Percentiles rank a stretch among this genome's conserved stretches.
Evolutionary conservation across 140 eudicot species (phyloP).

Genomic region (Flaveria floridana): DNA sequence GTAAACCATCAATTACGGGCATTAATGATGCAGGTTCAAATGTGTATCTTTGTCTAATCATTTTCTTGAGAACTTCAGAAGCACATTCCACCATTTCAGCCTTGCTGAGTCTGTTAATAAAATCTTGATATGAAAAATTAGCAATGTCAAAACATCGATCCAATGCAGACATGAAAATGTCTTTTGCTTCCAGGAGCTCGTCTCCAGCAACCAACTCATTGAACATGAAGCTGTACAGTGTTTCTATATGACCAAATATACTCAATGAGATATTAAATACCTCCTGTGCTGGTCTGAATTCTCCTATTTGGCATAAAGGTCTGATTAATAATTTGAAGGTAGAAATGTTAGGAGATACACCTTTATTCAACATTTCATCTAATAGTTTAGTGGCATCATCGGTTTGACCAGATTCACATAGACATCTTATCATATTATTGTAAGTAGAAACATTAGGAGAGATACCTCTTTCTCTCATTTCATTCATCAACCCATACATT

Average conservation of each 20-base stretch:
- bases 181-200: slow-evolving; percentile 69
- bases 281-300: slow-evolving; percentile 76
- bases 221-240: slow-evolving; percentile 62
- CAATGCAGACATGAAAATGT: slow-evolving; percentile 62
- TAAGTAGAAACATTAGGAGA: slow-evolving; percentile 70
- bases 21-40: slow-evolving; percentile 82
- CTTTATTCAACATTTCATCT: slow-evolving; percentile 74
- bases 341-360: slow-evolving; percentile 55
- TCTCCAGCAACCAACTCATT: slow-evolving; percentile 77
- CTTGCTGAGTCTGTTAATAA: slow-evolving; percentile 56
- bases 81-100: slow-evolving; percentile 65
- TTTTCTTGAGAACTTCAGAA: slow-evolving; percentile 47
- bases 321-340: slow-evolving; percentile 63
- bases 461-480: slow-evolving; percentile 79
- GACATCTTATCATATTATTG: slow-evolving; percentile 59
- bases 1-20: slow-evolving; percentile 79
- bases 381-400: slow-evolving; percentile 67
- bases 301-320: slow-evolving; percentile 75
- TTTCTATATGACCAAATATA: slow-evolving; percentile 65
- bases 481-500: slow-evolving; percentile 80
- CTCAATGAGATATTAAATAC: slow-evolving; percentile 56
- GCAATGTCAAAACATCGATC: slow-evolving; percentile 60
- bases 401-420: slow-evolving; percentile 66
- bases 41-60: slow-evolving; percentile 53
- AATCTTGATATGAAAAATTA: slow-evolving; percentile 62